phyloP scores from a whole-genome alignment of 2,329 filamentous ascomycete species.

The Nothophoma quercina region DNA sequence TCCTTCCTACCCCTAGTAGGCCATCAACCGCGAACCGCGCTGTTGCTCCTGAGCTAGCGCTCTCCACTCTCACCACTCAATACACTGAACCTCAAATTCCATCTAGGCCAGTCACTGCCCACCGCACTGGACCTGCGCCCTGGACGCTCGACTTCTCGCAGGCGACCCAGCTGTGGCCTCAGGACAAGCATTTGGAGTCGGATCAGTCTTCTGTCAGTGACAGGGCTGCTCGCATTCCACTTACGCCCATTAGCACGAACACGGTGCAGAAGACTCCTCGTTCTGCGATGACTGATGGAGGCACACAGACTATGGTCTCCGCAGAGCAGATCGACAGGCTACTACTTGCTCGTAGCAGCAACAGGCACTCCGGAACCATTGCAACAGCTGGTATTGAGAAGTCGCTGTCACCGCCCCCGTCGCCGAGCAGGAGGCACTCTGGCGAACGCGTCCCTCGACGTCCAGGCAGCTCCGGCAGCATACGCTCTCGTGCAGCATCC shows the following conservation, averaged over 20 bases:
- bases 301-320: slow-evolving; percentile 85
- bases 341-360: slow-evolving; percentile 63
- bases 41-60: slow-evolving; percentile 21
- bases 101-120: slow-evolving; percentile 43
- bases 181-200: slow-evolving; percentile 27
- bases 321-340: slow-evolving; percentile 81
- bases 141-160: slow-evolving; percentile 52
- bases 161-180: slow-evolving; percentile 57
- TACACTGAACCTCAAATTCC: slow-evolving; percentile 39
- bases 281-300: slow-evolving; percentile 67
- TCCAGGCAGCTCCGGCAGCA: slow-evolving; percentile 77
- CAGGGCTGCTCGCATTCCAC: slow-evolving; percentile 31
- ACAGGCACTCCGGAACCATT: slow-evolving; percentile 36
- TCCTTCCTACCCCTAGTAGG: slow-evolving; percentile 42
- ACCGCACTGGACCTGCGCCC: slow-evolving; percentile 24
- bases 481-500: slow-evolving; percentile 58
- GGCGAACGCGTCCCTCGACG: slow-evolving; percentile 56
- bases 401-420: slow-evolving; percentile 42
- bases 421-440: slow-evolving; percentile 42
- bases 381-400: slow-evolving; percentile 42
- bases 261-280: slow-evolving; percentile 36
- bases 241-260: slow-evolving; percentile 37
- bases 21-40: slow-evolving; percentile 41
- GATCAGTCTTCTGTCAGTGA: slow-evolving; percentile 7
- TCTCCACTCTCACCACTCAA: slow-evolving; percentile 40